phyloP scores from a whole-genome alignment of 306 rosid genomes.

The Arachis hypogaea region DNA sequence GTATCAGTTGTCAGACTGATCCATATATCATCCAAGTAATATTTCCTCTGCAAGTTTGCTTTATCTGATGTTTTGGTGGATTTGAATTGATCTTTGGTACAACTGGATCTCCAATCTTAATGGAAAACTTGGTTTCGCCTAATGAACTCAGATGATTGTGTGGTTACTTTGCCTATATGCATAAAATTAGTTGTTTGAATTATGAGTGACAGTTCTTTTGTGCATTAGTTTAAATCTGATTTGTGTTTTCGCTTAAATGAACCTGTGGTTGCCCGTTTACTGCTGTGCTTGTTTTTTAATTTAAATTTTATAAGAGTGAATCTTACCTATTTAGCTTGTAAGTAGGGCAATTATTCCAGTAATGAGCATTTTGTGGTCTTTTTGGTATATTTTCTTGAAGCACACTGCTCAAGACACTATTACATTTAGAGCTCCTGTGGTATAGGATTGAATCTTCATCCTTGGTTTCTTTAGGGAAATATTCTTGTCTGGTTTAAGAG shows the following conservation, averaged over 20 bases:
- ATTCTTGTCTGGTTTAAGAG: conserved; percentile 2
- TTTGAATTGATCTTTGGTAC: conserved; percentile 4
- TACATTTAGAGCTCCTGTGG: conserved; percentile 1
- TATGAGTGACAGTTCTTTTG: conserved; percentile 3
- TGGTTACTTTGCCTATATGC: conserved; percentile 5
- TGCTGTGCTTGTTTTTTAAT: neutral
- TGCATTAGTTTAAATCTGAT: neutral
- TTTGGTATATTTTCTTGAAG: conserved; percentile 7
- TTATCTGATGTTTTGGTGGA: conserved; percentile 18
- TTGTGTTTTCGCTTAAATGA: neutral
- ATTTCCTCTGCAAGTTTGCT: conserved; percentile 6
- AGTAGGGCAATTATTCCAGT: neutral
- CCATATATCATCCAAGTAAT: neutral
- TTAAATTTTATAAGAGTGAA: neutral
- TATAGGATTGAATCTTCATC: neutral
- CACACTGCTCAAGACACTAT: neutral
- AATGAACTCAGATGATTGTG: neutral
- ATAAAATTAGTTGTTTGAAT: conserved; percentile 1
- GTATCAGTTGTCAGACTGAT: conserved; percentile 11
- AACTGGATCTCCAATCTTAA: conserved; percentile 1
- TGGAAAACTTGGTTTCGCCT: conserved; percentile 5
- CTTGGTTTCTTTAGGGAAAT: neutral
- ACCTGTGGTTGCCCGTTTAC: neutral
- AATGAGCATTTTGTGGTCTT: neutral
- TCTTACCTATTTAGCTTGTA: neutral